These are phyloP conservation scores for Actinomortierella ambigua DNA, from an alignment of 371 early-diverging fungal species.

Conservation along the genomic window DNA sequence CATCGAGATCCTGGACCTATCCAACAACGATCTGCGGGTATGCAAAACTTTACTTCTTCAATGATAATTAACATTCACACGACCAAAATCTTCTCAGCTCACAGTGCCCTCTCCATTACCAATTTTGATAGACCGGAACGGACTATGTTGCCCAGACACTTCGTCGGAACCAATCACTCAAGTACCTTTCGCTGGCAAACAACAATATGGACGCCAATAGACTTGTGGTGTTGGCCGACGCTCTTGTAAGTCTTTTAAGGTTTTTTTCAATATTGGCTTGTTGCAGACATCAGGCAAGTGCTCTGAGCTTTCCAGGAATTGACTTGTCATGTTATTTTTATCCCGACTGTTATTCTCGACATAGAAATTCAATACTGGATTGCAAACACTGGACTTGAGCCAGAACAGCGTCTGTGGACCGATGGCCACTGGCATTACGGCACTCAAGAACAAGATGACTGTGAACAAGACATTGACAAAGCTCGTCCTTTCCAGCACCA, in stretches of 20 bases:
- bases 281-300: not conserved
- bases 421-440: constrained; percentile 46
- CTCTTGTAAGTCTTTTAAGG: constrained; percentile 52
- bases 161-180: constrained; percentile 58
- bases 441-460: constrained; percentile 65
- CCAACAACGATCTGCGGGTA: constrained; percentile 61
- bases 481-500: constrained; percentile 67
- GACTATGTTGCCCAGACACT: constrained; percentile 68
- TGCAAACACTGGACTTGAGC: constrained; percentile 38
- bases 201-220: constrained; percentile 64
- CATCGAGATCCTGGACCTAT: constrained; percentile 52
- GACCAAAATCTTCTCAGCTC: too few species aligned
- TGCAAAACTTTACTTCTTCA: constrained; percentile 8
- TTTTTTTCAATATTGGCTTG: not conserved
- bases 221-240: constrained; percentile 61
- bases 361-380: constrained; percentile 44
- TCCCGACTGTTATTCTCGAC: not conserved
- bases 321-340: not conserved
- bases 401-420: constrained; percentile 33
- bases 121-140: constrained; percentile 55
- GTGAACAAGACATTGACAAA: constrained; percentile 66
- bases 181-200: constrained; percentile 52
- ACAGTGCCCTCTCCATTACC: too few species aligned
- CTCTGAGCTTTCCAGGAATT: not conserved
- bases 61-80: not conserved